These are phyloP conservation scores for Lagenaria siceraria DNA, from an alignment of 306 rosid species.

Conservation along the genomic window DNA sequence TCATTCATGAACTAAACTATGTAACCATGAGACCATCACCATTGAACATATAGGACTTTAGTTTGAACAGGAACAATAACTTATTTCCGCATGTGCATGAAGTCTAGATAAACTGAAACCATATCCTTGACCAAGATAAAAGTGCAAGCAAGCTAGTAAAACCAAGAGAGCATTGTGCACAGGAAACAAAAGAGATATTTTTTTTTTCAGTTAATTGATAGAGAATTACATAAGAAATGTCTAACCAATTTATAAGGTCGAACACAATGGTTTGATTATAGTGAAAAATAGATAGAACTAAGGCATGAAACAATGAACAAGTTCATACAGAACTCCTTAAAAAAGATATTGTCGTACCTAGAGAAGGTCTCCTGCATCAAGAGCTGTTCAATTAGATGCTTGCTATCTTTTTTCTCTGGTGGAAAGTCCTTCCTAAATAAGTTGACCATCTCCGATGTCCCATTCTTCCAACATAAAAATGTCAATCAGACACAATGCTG, in stretches of 20 bases:
- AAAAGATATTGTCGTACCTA: constrained; percentile 33
- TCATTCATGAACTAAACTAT: neutral
- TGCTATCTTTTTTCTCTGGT: constrained; percentile 32
- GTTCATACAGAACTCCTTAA: neutral
- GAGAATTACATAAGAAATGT: neutral
- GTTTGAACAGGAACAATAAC: neutral
- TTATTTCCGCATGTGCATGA: neutral
- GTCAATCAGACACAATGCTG: neutral
- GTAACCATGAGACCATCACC: neutral
- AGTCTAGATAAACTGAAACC: neutral
- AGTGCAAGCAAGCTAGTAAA: neutral
- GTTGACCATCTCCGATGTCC: constrained; percentile 18
- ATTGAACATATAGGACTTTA: neutral
- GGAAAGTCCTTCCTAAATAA: constrained; percentile 27
- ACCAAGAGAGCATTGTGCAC: neutral
- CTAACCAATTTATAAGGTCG: neutral
- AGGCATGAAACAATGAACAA: neutral
- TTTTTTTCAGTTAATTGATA: neutral
- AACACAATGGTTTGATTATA: neutral
- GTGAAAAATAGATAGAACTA: neutral
- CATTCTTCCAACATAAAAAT: constrained; percentile 27
- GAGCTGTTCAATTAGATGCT: constrained; percentile 49
- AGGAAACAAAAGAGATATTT: neutral
- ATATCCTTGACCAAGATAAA: neutral
- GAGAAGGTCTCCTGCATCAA: constrained; percentile 74